These are phyloP conservation scores for Calonectria leucothoes DNA, from an alignment of 2,329 filamentous ascomycete species.

Conservation along the genomic window DNA sequence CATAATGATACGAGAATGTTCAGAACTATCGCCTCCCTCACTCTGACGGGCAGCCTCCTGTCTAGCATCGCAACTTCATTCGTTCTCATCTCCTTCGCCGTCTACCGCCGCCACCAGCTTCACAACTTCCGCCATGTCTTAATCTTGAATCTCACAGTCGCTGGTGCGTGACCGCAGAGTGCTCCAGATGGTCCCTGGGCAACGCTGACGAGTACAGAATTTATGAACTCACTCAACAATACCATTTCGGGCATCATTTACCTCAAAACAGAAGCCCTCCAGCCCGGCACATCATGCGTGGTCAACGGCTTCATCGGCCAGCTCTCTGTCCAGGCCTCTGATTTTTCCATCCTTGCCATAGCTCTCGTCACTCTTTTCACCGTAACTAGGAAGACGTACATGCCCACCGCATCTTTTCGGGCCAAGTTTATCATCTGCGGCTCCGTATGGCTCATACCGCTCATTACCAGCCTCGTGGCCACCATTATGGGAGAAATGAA, in stretches of 20 bases:
- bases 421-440: conserved; percentile 29
- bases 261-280: conserved; percentile 19
- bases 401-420: conserved; percentile 28
- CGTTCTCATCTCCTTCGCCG: conserved; percentile 33
- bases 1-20: conserved; percentile 1
- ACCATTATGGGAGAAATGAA: conserved; percentile 33
- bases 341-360: conserved; percentile 41
- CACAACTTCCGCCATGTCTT: conserved; percentile 33
- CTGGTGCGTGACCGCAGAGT: conserved; percentile 19
- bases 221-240: conserved; percentile 35
- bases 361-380: conserved; percentile 39
- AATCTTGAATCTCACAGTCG: conserved; percentile 34
- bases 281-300: conserved; percentile 26
- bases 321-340: conserved; percentile 37
- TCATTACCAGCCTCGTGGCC: conserved; percentile 33
- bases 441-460: conserved; percentile 32
- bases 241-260: conserved; percentile 36
- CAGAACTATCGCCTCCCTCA: conserved; percentile 34
- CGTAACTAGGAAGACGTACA: conserved; percentile 32
- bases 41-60: conserved; percentile 35
- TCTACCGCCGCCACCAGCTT: conserved; percentile 33
- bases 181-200: background rate
- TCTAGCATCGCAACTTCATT: conserved; percentile 31
- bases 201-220: background rate
- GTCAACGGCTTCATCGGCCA: conserved; percentile 36